Conservation (phyloP, 129 eudicot genomes). For the Deinandra increscens region DNA sequence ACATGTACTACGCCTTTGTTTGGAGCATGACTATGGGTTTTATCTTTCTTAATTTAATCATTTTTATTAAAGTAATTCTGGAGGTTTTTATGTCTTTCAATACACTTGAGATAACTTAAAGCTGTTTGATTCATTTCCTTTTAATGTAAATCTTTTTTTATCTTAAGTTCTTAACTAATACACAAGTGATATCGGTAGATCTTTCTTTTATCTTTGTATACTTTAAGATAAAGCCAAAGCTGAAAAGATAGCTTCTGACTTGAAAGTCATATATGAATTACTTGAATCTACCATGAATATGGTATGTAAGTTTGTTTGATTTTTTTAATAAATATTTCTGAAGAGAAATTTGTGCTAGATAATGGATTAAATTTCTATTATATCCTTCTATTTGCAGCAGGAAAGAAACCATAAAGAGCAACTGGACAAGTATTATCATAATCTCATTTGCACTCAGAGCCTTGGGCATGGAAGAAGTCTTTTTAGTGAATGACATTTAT, state of each 20-base stretch:
- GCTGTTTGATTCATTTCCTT: not conserved
- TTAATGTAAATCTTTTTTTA: not conserved
- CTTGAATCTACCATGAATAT: slow-evolving; percentile 69
- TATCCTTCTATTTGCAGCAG: slow-evolving; percentile 51
- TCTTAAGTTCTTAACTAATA: too few species aligned
- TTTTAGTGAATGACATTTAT: slow-evolving; percentile 1
- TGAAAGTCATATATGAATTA: slow-evolving; percentile 64
- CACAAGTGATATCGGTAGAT: not conserved
- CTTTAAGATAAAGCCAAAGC: slow-evolving; percentile 70
- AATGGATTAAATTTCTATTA: not conserved
- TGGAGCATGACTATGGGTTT: slow-evolving; percentile 95
- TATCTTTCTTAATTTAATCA: too few species aligned
- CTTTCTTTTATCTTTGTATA: not conserved
- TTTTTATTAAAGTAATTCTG: not conserved
- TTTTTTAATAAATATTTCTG: not conserved
- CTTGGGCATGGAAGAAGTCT: slow-evolving; percentile 68
- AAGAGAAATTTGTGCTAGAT: not conserved
- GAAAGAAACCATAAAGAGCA: slow-evolving; percentile 72
- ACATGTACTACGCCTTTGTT: slow-evolving; percentile 74
- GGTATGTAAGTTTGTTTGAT: slow-evolving; percentile 42
- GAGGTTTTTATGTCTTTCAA: not conserved
- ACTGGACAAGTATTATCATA: slow-evolving; percentile 85
- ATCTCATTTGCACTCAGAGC: slow-evolving; percentile 83
- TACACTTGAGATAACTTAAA: not conserved
- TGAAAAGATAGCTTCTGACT: slow-evolving; percentile 62